Evolutionary conservation across 495 filamentous ascomycete species (phyloP).

Genomic region (Penicillium angulare): DNA sequence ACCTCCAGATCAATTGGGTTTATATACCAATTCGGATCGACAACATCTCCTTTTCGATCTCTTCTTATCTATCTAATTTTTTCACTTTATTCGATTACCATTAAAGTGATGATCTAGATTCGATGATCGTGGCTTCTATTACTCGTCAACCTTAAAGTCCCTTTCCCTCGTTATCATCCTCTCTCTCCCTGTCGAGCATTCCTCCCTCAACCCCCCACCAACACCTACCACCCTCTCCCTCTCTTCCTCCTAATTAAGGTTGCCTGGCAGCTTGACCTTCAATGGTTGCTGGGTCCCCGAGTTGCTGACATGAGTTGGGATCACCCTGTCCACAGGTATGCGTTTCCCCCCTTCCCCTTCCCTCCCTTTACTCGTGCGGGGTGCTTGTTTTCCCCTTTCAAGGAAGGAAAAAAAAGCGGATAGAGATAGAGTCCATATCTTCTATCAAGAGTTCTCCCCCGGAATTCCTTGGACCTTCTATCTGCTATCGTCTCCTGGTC

Average conservation of each 20-base stretch:
- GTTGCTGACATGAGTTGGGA: conserved; percentile 72
- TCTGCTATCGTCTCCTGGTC: conserved; percentile 5
- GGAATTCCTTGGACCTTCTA: background rate
- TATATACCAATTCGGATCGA: too few species aligned
- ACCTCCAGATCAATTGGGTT: too few species aligned
- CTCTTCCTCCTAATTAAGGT: conserved; percentile 21
- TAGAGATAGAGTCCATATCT: too few species aligned
- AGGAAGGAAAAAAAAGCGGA: too few species aligned
- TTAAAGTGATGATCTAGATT: too few species aligned
- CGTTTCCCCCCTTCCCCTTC: conserved; percentile 11
- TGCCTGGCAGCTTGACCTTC: conserved; percentile 40
- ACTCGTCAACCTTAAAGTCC: conserved; percentile 8
- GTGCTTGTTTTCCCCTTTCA: conserved; percentile 4
- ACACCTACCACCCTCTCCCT: too few species aligned
- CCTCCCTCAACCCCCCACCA: conserved; percentile 17
- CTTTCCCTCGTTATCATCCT: too few species aligned
- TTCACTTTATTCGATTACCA: too few species aligned
- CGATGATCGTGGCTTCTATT: conserved; percentile 4
- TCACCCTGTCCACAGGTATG: conserved; percentile 70
- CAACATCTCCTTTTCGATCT: too few species aligned
- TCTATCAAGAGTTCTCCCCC: too few species aligned
- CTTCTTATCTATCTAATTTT: too few species aligned
- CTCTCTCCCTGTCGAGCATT: conserved; percentile 23
- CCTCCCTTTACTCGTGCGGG: conserved; percentile 23
- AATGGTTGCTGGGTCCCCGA: conserved; percentile 43